phyloP scores from a whole-genome alignment of 2,329 filamentous ascomycete species.

The Trichophyton equinum region DNA sequence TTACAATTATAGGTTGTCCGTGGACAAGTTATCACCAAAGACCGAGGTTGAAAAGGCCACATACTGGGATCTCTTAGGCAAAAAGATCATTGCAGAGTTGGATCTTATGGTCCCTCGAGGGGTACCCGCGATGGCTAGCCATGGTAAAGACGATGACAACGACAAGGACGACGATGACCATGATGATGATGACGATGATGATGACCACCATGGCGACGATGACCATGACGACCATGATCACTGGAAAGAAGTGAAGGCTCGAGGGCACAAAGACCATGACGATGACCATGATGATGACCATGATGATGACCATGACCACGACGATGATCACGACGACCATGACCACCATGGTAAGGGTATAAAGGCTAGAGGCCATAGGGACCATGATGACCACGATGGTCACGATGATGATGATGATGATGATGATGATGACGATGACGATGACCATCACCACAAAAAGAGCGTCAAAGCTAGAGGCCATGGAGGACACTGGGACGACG shows the following conservation, averaged over 20 bases:
- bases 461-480: background rate
- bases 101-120: background rate
- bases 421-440: background rate
- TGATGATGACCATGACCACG: background rate
- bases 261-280: background rate
- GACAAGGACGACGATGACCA: background rate
- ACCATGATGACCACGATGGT: background rate
- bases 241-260: background rate
- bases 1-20: background rate
- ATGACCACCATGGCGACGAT: background rate
- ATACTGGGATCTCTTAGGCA: constrained; percentile 1
- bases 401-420: background rate
- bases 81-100: background rate
- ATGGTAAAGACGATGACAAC: background rate
- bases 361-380: background rate
- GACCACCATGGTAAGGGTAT: background rate
- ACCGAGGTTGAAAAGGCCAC: background rate
- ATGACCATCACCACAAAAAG: background rate
- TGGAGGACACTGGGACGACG: background rate
- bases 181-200: background rate
- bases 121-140: background rate
- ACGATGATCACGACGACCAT: background rate
- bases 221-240: background rate
- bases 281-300: background rate
- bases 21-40: background rate